Evolutionary conservation across 352 stramenopile species (phyloP).

Genomic region (Chrysophaeum taylorii): DNA sequence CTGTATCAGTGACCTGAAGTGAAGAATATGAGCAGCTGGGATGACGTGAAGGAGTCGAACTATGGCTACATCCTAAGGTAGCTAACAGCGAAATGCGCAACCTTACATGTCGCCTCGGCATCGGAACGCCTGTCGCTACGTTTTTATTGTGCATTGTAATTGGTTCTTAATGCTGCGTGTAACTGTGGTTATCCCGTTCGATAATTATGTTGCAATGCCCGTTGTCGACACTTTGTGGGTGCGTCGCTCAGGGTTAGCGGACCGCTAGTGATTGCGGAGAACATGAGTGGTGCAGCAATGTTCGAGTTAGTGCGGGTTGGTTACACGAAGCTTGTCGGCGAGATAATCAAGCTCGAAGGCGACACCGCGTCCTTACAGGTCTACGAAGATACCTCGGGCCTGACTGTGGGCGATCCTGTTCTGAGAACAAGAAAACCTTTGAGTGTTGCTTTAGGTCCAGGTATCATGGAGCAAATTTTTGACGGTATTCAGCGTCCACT

Average conservation of each 20-base stretch:
- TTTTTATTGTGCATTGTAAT: too few relatives aligned
- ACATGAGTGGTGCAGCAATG: constrained; percentile 97
- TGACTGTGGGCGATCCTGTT: constrained; percentile 95
- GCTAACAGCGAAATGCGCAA: too few relatives aligned
- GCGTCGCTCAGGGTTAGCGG: constrained; percentile 98
- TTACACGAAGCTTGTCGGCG: constrained; percentile 96
- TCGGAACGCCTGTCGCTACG: too few relatives aligned
- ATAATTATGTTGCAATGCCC: too few relatives aligned
- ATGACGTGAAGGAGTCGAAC: constrained; percentile 69
- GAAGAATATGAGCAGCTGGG: constrained; percentile 15
- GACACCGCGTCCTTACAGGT: constrained; percentile 98
- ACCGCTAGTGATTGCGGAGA: constrained; percentile 94
- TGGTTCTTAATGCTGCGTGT: too few relatives aligned
- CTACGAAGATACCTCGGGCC: constrained; percentile 91
- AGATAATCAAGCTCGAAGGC: constrained; percentile 99
- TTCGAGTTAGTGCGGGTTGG: constrained; percentile 89
- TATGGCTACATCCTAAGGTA: constrained; percentile 98
- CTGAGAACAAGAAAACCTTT: constrained; percentile 92
- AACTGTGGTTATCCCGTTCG: too few relatives aligned
- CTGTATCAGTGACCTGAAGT: too few relatives aligned
- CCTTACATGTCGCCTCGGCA: too few relatives aligned
- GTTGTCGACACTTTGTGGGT: too few relatives aligned
- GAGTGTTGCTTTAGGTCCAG: constrained; percentile 95
- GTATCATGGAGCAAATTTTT: constrained; percentile 99
- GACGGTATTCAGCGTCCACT: constrained; percentile 98